Base-by-base conservation (phyloP, 2,329 filamentous ascomycete species). In the Bipolaris zeicola region DNA sequence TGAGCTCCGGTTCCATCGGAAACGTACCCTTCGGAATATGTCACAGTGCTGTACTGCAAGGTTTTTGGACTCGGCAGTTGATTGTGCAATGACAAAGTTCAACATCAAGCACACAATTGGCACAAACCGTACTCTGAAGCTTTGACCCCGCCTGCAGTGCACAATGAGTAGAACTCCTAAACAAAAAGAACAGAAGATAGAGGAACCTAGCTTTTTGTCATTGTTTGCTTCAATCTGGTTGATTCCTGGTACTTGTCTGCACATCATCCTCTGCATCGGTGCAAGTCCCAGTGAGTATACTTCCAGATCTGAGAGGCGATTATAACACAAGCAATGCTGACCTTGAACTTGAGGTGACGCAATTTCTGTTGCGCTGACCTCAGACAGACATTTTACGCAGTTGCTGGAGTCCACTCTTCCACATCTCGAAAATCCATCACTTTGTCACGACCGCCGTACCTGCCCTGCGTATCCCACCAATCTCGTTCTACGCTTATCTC, bases 381-480 rank as follows among this genome's bases (percentile, higher is more conserved):
- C n/a, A 18, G 16, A 18, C 11, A 43, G 11, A 46, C 24, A 37
- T 37, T 2, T 33, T 41, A 49, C 6, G 8, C 16, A n/a, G 37
- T 42, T 20, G 36, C 22, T 22, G 42, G 41, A 7, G 67, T 68
- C 66, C 71, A 75, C 26, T 71, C 67, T 42, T 70, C 68, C 14
- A 72, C 66, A 44, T 75, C 66, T 48, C 67, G 75, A 53, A 84
- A 78, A 64, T 83, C 77, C 78, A 83, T 82, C 1, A 84, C 75
- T 48, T 73, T 75, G 33, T 79, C 76, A 22, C 76, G 75, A 6
- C 79, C 81, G 1, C 81, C 82, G 61, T 78, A 80, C 11, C 82
- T 72, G 10, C 76, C 76, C 66, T 83, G 82, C 2, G 80, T 77
- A 70, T 79, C 76, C 61, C 75, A 76, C 80, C 78, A 83, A 61